Percentiles rank a stretch among this genome's conserved stretches.
Evolutionary conservation across 1,139 yeast genomes (phyloP).

Genomic region (Spencermartinsiella ligniputridi): DNA sequence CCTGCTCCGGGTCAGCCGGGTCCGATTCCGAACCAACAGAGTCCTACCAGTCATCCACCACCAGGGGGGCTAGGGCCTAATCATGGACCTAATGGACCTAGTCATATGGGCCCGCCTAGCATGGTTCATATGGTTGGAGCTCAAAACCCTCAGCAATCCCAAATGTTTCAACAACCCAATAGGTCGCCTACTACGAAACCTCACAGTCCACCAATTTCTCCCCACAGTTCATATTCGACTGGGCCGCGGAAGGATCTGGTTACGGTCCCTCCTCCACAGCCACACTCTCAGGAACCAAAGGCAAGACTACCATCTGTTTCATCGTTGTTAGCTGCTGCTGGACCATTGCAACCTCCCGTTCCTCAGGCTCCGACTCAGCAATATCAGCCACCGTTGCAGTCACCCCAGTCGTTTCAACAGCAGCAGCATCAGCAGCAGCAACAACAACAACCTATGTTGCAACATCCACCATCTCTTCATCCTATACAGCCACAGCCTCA

Average conservation of each 20-base stretch:
- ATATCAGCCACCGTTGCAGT: slow-evolving; percentile 2
- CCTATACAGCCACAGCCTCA: neutral
- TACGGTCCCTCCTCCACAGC: neutral
- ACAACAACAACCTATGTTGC: slow-evolving; percentile 5
- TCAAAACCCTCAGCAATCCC: neutral
- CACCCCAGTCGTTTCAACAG: neutral
- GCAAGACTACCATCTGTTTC: neutral
- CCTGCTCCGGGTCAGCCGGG: slow-evolving; percentile 1
- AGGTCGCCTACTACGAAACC: neutral
- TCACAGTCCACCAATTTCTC: neutral
- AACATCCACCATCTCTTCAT: neutral
- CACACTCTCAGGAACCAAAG: neutral
- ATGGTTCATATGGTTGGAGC: neutral
- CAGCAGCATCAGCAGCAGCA: slow-evolving; percentile 4
- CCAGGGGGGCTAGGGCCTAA: neutral
- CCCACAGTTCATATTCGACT: neutral
- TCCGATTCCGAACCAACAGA: neutral
- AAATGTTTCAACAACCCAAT: neutral
- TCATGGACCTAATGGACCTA: neutral
- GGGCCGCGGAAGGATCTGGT: no score
- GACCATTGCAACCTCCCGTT: neutral
- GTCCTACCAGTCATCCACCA: neutral
- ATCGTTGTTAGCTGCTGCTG: slow-evolving; percentile 1
- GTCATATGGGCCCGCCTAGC: neutral
- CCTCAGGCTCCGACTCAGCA: neutral